Conservation (phyloP, 495 filamentous ascomycete species). For the Lasiosphaeria miniovina region DNA sequence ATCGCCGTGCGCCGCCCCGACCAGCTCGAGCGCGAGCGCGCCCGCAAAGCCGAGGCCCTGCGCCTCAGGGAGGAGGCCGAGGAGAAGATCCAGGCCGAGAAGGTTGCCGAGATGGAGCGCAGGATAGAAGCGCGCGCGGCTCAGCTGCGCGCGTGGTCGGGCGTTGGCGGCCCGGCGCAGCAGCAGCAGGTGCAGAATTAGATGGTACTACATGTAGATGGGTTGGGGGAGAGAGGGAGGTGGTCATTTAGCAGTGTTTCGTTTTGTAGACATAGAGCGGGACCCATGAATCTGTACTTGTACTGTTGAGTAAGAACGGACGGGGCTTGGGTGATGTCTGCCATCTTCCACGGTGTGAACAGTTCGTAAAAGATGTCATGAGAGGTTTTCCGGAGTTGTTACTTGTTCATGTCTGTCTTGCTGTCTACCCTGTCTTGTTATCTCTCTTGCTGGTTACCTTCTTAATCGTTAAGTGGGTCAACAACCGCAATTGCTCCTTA, state of each 20-base stretch:
- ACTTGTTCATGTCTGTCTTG: too few relatives aligned
- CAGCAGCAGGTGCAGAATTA: not conserved
- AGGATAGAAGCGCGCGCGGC: slow-evolving; percentile 39
- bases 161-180: not conserved
- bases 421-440: too few relatives aligned
- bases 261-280: not conserved
- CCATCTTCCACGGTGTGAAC: too few relatives aligned
- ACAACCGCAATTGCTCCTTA: too few relatives aligned
- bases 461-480: too few relatives aligned
- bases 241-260: not conserved
- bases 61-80: slow-evolving; percentile 52
- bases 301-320: too few relatives aligned
- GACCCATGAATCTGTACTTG: too few relatives aligned
- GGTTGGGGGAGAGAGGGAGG: not conserved
- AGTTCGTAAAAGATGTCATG: too few relatives aligned
- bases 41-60: slow-evolving; percentile 61
- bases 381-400: too few relatives aligned
- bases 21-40: slow-evolving; percentile 75
- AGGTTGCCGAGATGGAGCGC: slow-evolving; percentile 52
- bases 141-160: slow-evolving; percentile 30
- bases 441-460: too few relatives aligned
- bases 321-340: too few relatives aligned
- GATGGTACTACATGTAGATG: not conserved
- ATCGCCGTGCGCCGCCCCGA: slow-evolving; percentile 84
- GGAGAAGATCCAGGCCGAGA: slow-evolving; percentile 49